Base-by-base conservation (phyloP, 345 rosid genomes). In the Eucalyptus regnans region DNA sequence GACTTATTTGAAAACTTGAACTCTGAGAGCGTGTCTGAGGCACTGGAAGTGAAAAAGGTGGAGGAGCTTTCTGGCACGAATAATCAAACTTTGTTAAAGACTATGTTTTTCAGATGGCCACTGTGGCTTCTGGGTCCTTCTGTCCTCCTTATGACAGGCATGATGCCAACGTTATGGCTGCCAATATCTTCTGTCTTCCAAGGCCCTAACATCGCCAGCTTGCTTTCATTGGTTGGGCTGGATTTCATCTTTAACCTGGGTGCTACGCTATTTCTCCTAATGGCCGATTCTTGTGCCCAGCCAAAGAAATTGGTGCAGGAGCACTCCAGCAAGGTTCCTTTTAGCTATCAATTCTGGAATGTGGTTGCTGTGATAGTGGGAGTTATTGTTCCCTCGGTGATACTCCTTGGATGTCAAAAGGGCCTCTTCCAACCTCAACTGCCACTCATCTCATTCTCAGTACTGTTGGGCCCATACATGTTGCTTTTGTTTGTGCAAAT, bases 241-340 rank as follows among this genome's bases (percentile, higher is more conserved):
- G 99, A 96, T 87, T 96, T 96, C 93, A 94, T 97, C 89, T 96
- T 96, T 93, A 96, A 97, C 92, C 93, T 96, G 37, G 98, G 99
- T 41, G 97, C 96, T 50, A 94, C 95, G 12, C 95, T 96, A 91
- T 97, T 96, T 89, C 93, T 97, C 87, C 92, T 97, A 13, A 96
- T 97, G 99, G 97, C 99, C 22, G 98, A 97, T 92, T 93, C 96
- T 56, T 94, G 96, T 87, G 96, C 99, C 20, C 91, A 92, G 89
- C 93, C 98, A 7, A 94, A 86, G 89, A 92, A 90, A 89, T 50
- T 64, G 50, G 68, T 90, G 51, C 90, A 91, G 88, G 50, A 93
- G 87, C 88, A 92, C 92, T 92, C 89, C 8, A 93, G 96, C 93
- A 89, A 91, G 89, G 97, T 98, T 89, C 99, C 99, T 23, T 90